Evolutionary conservation across 805 yeast species (phyloP), one percentile per base, ranked within the genome.

Genomic region (Sugiyamaella chiloensis): DNA sequence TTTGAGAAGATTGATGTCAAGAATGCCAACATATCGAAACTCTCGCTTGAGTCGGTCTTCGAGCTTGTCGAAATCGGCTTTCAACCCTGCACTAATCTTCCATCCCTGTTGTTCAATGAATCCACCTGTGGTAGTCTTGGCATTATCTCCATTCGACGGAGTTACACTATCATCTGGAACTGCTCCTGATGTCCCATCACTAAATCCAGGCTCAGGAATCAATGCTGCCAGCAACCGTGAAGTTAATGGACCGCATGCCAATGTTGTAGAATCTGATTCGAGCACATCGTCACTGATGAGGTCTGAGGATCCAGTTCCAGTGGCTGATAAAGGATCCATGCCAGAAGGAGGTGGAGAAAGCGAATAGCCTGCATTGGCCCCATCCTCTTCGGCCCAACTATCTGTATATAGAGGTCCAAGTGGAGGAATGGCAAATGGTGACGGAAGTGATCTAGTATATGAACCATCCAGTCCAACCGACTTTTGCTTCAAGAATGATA

Each of bases 31-130:
- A 61, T 85, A 88, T 55, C 86, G 81, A 57, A 93, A 72, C 63
- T 93, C 99, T 40, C 96, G 74, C 62, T 87, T 85, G 48, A 93
- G 69, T 30, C 98, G 70, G 56, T 91, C 96, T 60, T 93, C 99
- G 30, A 93, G 75, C 1, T 90, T 75, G 35, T 76, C 76, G 63
- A 87, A 93, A 58, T 88, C 96, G 2, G 78, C 72, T 60, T 67
- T 74, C 48, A 60, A 70, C 19, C 32, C 27, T 62, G 56, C 58
- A 17, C 72, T 67, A 4, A 74, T 69, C 51, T 71, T 73, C 77
- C 78, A 74, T 1, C 75, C 75, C 46, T 47, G 52, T 11, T 50
- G 50, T 20, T 55, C 56, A n/a, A 47, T 40, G 20, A 47, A 36
- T 14, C 44, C 30, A 9, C 19, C 24, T 16, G 23, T 44, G 2